Conservation (phyloP, 176 grass and related monocot species). For the Musa acuminata region DNA sequence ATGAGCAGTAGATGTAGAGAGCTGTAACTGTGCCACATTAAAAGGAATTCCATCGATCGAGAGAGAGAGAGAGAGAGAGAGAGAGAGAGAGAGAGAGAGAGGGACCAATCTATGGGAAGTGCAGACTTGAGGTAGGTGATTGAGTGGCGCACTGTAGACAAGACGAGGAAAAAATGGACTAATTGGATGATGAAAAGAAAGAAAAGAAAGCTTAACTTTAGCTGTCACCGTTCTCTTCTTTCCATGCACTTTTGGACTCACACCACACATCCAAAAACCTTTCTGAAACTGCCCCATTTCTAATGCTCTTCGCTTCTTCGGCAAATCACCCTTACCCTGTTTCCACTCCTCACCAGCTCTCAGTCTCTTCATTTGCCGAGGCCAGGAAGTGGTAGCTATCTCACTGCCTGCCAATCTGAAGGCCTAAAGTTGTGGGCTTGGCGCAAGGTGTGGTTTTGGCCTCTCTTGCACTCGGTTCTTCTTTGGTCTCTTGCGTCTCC, state of each 20-base stretch:
- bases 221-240: conserved; percentile 2
- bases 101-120: no score
- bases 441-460: not conserved
- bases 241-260: conserved; percentile 3
- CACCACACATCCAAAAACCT: not conserved
- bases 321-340: not conserved
- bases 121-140: no score
- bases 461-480: not conserved
- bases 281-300: not conserved
- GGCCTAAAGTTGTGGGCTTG: not conserved
- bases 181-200: not conserved
- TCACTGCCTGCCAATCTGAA: not conserved
- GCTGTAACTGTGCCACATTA: no score
- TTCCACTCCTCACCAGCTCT: not conserved
- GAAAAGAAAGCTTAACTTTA: not conserved
- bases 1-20: no score
- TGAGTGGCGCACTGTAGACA: no score
- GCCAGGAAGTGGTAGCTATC: not conserved
- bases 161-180: not conserved
- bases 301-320: not conserved
- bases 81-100: no score
- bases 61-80: no score
- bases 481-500: not conserved
- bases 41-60: no score
- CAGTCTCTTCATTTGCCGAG: not conserved